A percentile compares a stretch with the other conserved stretches of the same genome.
Evolutionary conservation across 164 flowering plant species (phyloP).

Genomic region (Warburgia ugandensis): DNA sequence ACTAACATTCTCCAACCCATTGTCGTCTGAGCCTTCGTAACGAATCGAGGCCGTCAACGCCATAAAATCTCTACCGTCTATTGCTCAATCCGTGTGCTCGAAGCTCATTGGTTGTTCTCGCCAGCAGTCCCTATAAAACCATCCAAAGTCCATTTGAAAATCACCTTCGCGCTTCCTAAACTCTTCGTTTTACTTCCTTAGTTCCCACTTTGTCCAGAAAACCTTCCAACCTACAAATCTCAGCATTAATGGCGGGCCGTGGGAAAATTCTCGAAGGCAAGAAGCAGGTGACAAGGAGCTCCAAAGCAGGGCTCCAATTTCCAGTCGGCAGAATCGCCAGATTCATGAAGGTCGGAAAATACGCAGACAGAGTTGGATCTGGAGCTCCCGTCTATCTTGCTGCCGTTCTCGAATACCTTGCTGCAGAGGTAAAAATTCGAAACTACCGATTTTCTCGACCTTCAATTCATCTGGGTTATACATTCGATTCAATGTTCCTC

Average conservation of each 20-base stretch:
- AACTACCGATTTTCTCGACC: neutral
- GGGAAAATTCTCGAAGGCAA: neutral
- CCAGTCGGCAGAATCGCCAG: neutral
- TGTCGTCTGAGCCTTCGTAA: too few species aligned
- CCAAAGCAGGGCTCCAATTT: slow-evolving; percentile 1
- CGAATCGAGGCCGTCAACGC: neutral
- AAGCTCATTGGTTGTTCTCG: neutral
- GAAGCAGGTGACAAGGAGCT: slow-evolving; percentile 1
- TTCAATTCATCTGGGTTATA: too few species aligned
- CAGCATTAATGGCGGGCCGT: neutral
- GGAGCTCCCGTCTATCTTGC: slow-evolving; percentile 2
- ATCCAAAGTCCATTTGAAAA: neutral
- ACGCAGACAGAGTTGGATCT: slow-evolving; percentile 1
- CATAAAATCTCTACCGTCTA: neutral
- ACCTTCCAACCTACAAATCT: neutral
- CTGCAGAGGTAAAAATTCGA: neutral
- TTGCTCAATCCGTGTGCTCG: neutral
- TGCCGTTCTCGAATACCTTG: neutral
- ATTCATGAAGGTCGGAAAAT: slow-evolving; percentile 2
- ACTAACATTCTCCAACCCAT: too few species aligned
- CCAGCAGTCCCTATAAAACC: neutral
- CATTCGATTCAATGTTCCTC: too few species aligned
- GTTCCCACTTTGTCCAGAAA: neutral
- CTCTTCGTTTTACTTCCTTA: neutral
- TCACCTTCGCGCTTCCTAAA: neutral